Evolutionary conservation across 352 stramenopile species (phyloP).

Genomic region (Phytophthora pini): DNA sequence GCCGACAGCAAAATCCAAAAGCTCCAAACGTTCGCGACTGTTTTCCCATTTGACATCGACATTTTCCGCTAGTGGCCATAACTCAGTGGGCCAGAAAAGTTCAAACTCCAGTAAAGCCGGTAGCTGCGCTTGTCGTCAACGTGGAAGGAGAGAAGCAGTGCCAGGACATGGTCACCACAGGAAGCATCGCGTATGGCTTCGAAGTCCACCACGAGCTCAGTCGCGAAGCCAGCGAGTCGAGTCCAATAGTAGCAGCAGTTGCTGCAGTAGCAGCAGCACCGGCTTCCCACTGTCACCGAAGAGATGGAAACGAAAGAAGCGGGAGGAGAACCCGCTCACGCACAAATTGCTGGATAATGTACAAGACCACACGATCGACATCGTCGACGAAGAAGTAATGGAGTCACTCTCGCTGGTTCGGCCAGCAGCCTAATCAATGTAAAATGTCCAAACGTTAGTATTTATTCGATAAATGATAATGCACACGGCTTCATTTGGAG

Average conservation of each 20-base stretch:
- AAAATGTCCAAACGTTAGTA: constrained; percentile 18
- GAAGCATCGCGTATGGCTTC: constrained; percentile 12
- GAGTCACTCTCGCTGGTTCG: constrained; percentile 21
- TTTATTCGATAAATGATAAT: constrained; percentile 1
- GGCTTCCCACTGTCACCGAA: constrained; percentile 12
- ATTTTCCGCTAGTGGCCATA: constrained; percentile 25
- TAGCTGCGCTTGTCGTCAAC: constrained; percentile 30
- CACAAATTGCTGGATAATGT: constrained; percentile 41
- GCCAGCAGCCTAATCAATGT: constrained; percentile 26
- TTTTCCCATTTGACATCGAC: constrained; percentile 38
- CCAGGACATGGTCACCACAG: constrained; percentile 6
- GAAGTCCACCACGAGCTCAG: constrained; percentile 8
- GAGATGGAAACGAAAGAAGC: constrained; percentile 24
- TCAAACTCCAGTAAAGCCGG: neutral
- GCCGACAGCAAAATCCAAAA: constrained; percentile 22
- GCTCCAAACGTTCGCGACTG: constrained; percentile 16
- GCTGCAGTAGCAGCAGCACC: constrained; percentile 16
- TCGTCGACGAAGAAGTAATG: constrained; percentile 28
- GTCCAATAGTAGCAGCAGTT: constrained; percentile 28
- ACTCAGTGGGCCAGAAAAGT: constrained; percentile 13
- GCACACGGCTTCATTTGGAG: constrained; percentile 50
- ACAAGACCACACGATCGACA: constrained; percentile 33
- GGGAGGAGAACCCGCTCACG: constrained; percentile 21
- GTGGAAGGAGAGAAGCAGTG: constrained; percentile 21
- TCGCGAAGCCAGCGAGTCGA: constrained; percentile 16